phyloP scores from a whole-genome alignment of 148 eudicot species.

The Talinum fruticosum region DNA sequence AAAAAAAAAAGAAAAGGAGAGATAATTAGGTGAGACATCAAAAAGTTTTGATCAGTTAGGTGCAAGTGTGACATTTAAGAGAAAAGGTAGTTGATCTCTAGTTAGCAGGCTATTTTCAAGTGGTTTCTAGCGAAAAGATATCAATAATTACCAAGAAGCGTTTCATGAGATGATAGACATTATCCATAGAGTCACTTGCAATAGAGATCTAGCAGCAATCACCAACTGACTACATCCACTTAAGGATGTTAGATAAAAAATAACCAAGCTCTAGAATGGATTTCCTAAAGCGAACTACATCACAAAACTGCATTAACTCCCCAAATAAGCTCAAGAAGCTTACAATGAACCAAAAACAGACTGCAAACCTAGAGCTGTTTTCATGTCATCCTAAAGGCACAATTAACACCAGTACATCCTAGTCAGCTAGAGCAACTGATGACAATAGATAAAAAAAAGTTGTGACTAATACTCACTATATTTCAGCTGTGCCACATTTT shows the following conservation, averaged over 20 bases:
- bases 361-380: background rate
- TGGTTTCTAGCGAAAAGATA: background rate
- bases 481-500: background rate
- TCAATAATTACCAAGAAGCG: background rate
- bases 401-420: background rate
- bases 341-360: background rate
- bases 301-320: background rate
- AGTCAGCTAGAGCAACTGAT: slow-evolving; percentile 2
- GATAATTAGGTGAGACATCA: background rate
- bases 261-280: background rate
- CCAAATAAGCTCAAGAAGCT: background rate
- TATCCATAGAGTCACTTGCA: background rate
- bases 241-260: background rate
- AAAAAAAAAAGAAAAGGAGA: too few relatives aligned
- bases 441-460: background rate
- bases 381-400: background rate
- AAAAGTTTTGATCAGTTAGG: background rate
- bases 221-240: slow-evolving; percentile 8
- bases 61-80: background rate
- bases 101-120: background rate
- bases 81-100: background rate
- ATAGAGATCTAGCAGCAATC: background rate
- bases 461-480: background rate
- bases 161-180: background rate
- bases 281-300: slow-evolving; percentile 4